phyloP scores from a whole-genome alignment of 495 filamentous ascomycete species.

The Hyaloscypha finlandica region DNA sequence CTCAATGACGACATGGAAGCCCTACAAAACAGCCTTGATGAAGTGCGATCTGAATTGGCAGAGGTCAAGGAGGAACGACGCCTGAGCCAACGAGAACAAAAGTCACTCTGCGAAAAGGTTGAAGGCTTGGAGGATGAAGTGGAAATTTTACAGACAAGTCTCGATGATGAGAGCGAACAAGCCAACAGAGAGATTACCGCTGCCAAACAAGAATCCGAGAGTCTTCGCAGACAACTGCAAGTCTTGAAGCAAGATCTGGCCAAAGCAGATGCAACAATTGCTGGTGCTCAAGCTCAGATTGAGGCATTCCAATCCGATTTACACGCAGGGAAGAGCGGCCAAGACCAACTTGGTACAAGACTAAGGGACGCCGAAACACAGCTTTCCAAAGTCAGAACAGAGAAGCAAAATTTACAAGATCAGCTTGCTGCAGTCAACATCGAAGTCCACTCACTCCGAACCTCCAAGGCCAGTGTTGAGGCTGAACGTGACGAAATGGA shows the following conservation, averaged over 20 bases:
- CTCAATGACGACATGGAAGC: constrained; percentile 56
- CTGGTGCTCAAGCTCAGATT: constrained; percentile 52
- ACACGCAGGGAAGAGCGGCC: constrained; percentile 34
- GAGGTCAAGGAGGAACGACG: constrained; percentile 67
- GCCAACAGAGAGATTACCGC: constrained; percentile 55
- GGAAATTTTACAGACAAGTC: constrained; percentile 68
- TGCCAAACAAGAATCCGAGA: constrained; percentile 50
- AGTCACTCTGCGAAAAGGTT: constrained; percentile 64
- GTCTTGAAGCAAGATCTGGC: constrained; percentile 44
- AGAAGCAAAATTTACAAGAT: constrained; percentile 65
- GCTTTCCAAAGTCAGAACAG: constrained; percentile 48
- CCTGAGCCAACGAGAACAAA: constrained; percentile 63
- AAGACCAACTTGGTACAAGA: constrained; percentile 39
- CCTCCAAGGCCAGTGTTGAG: constrained; percentile 53
- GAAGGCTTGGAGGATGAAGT: constrained; percentile 81
- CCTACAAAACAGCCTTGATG: constrained; percentile 55
- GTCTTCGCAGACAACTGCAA: constrained; percentile 52
- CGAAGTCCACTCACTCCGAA: constrained; percentile 59
- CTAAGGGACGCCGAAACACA: constrained; percentile 44
- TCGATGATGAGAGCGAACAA: constrained; percentile 74
- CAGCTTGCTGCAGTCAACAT: constrained; percentile 60
- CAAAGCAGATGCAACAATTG: constrained; percentile 44
- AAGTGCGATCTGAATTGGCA: constrained; percentile 59
- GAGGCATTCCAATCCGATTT: constrained; percentile 60
- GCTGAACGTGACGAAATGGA: constrained; percentile 67